phyloP scores from a whole-genome alignment of 352 stramenopile species.

The Phytophthora sp. region DNA sequence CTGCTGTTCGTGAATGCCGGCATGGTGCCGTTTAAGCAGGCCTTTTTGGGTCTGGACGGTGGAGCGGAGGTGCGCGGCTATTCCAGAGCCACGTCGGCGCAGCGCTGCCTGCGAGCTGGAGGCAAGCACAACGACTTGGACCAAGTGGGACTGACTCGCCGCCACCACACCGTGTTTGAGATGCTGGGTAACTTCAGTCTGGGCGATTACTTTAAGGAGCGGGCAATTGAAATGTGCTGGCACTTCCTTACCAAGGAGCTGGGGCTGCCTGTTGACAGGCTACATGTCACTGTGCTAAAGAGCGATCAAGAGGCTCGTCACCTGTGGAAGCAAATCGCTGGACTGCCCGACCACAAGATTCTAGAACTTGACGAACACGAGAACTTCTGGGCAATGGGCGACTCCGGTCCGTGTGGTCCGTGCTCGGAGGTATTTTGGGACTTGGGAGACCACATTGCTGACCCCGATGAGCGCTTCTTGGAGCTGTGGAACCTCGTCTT shows the following conservation, averaged over 20 bases:
- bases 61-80: slow-evolving; percentile 83
- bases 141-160: slow-evolving; percentile 96
- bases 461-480: slow-evolving; percentile 86
- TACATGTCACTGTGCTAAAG: slow-evolving; percentile 75
- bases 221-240: slow-evolving; percentile 95
- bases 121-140: slow-evolving; percentile 99
- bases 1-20: slow-evolving; percentile 97
- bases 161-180: slow-evolving; percentile 99
- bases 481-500: slow-evolving; percentile 99
- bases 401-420: slow-evolving; percentile 93
- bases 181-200: slow-evolving; percentile 99
- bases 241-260: slow-evolving; percentile 94
- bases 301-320: slow-evolving; percentile 66
- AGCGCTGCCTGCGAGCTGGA: slow-evolving; percentile 97
- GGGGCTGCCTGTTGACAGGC: slow-evolving; percentile 50
- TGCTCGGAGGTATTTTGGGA: slow-evolving; percentile 97
- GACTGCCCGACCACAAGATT: slow-evolving; percentile 60
- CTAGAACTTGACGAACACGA: slow-evolving; percentile 85
- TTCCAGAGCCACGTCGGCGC: slow-evolving; percentile 92
- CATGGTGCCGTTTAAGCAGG: slow-evolving; percentile 96
- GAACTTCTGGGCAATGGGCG: slow-evolving; percentile 98
- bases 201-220: slow-evolving; percentile 98
- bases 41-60: slow-evolving; percentile 71
- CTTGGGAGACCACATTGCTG: slow-evolving; percentile 75
- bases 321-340: slow-evolving; percentile 64